Conservation (phyloP, 306 rosid genomes). For the apple (Malus domestica) region ASM211411v1 NC_041791.1:10277501-10278000, state of each 20-base stretch:
- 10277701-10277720: not conserved
- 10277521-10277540: conserved; percentile 34
- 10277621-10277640: conserved; percentile 1
- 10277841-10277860: not conserved
- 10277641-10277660: not conserved
- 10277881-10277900: not conserved
- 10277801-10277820: not conserved
- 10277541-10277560: conserved; percentile 29
- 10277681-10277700: conserved; percentile 5
- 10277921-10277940: not conserved
- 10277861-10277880: not conserved
- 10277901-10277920: not conserved
- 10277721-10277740: not conserved
- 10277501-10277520: conserved; percentile 60
- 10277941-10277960: not conserved
- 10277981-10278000: not conserved
- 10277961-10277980: not conserved
- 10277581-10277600: conserved; percentile 35
- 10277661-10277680: not conserved
- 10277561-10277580: conserved; percentile 44
- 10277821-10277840: not conserved
- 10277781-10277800: not conserved
- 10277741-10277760: conserved; percentile 16
- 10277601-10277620: not conserved
- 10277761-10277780: conserved; percentile 16